A percentile compares a stretch with the other conserved stretches of the same genome.
These are phyloP conservation scores for Rhododendron ferrugineum DNA, from an alignment of 148 eudicot genomes.

Conservation along the genomic window DNA sequence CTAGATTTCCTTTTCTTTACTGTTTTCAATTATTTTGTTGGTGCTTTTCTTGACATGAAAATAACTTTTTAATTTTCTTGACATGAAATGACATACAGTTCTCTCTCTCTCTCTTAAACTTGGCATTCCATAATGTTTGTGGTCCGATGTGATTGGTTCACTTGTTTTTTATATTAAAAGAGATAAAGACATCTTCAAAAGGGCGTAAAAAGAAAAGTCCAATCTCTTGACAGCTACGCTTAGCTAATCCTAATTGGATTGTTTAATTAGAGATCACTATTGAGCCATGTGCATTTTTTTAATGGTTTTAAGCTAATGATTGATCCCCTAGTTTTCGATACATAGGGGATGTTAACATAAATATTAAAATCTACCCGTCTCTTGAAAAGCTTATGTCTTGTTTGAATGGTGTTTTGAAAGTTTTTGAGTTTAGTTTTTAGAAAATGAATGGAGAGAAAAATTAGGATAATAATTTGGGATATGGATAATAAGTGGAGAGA, in stretches of 20 bases:
- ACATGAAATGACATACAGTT: neutral
- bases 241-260: neutral
- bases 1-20: neutral
- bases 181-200: neutral
- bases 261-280: neutral
- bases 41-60: neutral
- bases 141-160: neutral
- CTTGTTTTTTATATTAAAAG: neutral
- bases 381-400: no score
- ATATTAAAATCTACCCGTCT: neutral
- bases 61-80: neutral
- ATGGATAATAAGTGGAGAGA: no score
- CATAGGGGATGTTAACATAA: neutral
- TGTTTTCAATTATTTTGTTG: neutral
- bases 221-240: neutral
- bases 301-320: neutral
- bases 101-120: neutral
- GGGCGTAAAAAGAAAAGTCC: neutral
- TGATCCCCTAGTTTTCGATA: neutral
- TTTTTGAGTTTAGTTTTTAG: no score
- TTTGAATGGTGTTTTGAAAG: no score
- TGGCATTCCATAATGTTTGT: neutral
- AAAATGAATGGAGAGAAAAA: no score
- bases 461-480: no score
- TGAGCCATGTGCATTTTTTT: neutral